These are phyloP conservation scores for Malus asiatica DNA, from an alignment of 306 rosid genomes.

Conservation along the genomic window DNA sequence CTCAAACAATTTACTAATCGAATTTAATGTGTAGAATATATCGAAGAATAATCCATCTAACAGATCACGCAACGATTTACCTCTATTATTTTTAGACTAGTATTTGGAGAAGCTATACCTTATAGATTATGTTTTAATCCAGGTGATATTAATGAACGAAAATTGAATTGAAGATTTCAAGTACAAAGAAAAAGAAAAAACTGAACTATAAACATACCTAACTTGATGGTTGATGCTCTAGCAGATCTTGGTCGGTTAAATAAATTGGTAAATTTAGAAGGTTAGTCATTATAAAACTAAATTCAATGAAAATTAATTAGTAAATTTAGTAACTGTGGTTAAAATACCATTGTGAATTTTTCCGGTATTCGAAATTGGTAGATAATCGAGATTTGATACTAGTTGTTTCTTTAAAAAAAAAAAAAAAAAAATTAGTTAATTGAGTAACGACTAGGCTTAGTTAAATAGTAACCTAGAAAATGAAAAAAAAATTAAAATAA, in stretches of 20 bases:
- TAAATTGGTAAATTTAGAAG: background rate
- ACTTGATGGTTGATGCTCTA: no score
- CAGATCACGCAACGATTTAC: no score
- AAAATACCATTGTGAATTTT: no score
- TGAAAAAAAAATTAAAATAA: background rate
- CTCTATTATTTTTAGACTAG: no score
- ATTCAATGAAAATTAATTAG: conserved; percentile 8
- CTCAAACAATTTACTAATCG: background rate
- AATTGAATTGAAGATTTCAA: no score
- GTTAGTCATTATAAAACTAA: conserved; percentile 3
- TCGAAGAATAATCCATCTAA: background rate
- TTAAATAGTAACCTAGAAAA: background rate
- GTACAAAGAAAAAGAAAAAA: no score
- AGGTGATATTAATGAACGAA: no score
- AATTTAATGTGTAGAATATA: background rate
- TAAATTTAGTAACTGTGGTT: background rate
- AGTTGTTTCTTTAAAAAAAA: no score
- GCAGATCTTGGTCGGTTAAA: background rate
- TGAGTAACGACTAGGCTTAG: background rate
- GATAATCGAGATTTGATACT: accelerated
- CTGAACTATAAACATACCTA: no score
- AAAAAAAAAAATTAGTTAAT: no score
- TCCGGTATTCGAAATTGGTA: accelerated
- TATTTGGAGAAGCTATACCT: no score
- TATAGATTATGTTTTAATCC: no score